Evolutionary conservation across 768 basidiomycete species (phyloP), one percentile per base, ranked within the genome.

Genomic region (Exsudoporus frostii): DNA sequence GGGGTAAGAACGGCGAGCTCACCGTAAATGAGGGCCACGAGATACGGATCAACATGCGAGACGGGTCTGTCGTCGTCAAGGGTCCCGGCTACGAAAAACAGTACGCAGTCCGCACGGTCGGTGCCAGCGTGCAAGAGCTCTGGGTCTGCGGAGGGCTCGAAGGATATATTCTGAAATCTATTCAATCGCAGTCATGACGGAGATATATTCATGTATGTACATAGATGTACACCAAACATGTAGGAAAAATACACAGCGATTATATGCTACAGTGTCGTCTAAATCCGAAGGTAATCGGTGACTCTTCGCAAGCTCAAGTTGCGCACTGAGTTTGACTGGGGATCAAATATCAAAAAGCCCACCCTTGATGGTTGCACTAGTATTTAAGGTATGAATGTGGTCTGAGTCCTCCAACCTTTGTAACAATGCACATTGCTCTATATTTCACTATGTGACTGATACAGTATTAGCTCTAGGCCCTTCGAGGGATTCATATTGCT

Each of bases 81-180:
- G 71, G 65, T 9, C 8, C 51, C 29, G 47, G 67, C n/a, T 79
- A 76, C 11, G 73, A 78, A 60, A 81, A 78, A 66, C 77, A 73
- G 57, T 89, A 96, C 65, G 58, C 64, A 17, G 80, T 93, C 15
- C 82, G 88, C 34, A 82, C 86, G 10, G 87, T 99, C 7, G 97
- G 97, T 10, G 76, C 84, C 41, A 97, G 94, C 67, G 96, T 99
- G 44, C 97, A 99, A 74, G 96, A 99, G 72, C 75, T 99, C 39
- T 98, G 97, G 97, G 78, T 95, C 14, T 95, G 92, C 59, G 94
- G 92, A 8, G 94, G 95, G 7, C 70, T 98, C 51, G 96, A 98
- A 64, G 93, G 93, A 2, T 97, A 85, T 67, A 90, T 98, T 45
- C 70, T 92, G 62, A 90, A 90, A 69, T 73, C 74, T 59, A 86